These are phyloP conservation scores for Wickerhamomyces alni DNA, from an alignment of 805 yeast genomes.

Conservation along the genomic window DNA sequence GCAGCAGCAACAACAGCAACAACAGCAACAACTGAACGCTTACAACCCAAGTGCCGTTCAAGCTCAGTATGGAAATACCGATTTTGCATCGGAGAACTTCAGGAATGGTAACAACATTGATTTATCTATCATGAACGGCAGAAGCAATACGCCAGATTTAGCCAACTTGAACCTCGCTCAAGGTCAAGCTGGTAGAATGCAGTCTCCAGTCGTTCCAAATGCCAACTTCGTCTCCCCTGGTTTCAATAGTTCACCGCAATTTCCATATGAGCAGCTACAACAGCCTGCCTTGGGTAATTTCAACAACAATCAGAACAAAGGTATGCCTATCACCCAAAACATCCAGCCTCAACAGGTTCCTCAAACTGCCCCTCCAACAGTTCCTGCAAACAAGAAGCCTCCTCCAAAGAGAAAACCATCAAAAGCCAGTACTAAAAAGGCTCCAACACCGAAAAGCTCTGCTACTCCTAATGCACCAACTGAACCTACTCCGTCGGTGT, in stretches of 20 bases:
- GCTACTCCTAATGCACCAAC: slow-evolving; percentile 4
- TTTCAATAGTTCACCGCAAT: slow-evolving; percentile 12
- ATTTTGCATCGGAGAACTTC: background rate
- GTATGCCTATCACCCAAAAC: background rate
- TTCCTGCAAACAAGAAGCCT: slow-evolving; percentile 4
- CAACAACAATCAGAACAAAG: slow-evolving; percentile 3
- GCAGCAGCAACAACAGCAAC: slow-evolving; percentile 21
- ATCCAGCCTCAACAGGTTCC: background rate
- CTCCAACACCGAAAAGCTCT: background rate
- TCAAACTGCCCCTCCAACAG: background rate
- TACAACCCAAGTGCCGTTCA: slow-evolving; percentile 5
- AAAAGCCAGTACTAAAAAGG: slow-evolving; percentile 1
- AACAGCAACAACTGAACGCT: slow-evolving; percentile 5
- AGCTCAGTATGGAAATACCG: slow-evolving; percentile 2
- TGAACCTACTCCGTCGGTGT: slow-evolving; percentile 1
- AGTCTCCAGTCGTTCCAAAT: slow-evolving; percentile 9
- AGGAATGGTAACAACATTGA: slow-evolving; percentile 7
- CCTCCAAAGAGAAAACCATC: slow-evolving; percentile 9
- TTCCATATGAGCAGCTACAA: slow-evolving; percentile 2
- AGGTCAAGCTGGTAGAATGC: background rate
- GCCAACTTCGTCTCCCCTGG: slow-evolving; percentile 3
- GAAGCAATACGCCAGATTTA: slow-evolving; percentile 13
- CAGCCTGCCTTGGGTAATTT: background rate
- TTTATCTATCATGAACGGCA: slow-evolving; percentile 9
- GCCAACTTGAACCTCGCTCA: slow-evolving; percentile 3